Conservation (phyloP, 148 eudicot genomes). For the Rhododendron vialii region DNA sequence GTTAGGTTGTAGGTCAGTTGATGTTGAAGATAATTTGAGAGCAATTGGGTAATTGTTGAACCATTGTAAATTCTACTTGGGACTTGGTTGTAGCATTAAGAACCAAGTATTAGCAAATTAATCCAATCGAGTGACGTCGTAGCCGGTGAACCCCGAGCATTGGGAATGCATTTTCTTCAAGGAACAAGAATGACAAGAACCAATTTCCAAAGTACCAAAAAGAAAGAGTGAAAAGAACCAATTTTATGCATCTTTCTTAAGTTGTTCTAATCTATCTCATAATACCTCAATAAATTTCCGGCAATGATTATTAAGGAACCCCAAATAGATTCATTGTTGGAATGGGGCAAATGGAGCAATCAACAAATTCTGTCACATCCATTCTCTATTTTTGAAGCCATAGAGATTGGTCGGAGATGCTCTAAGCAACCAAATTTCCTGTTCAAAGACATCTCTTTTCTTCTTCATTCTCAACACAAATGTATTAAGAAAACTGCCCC, state of each 20-base stretch:
- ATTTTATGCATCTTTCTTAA: neutral
- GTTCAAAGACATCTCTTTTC: neutral
- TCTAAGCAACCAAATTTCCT: neutral
- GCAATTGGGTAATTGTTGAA: neutral
- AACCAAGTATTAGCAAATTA: neutral
- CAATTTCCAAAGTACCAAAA: neutral
- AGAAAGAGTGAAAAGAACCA: neutral
- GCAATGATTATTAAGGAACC: neutral
- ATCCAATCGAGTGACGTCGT: neutral
- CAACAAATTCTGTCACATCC: neutral
- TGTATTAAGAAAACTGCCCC: neutral
- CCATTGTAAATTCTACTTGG: neutral
- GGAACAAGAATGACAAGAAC: too few relatives aligned
- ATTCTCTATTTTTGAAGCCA: too few relatives aligned
- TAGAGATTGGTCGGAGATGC: neutral
- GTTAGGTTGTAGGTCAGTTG: neutral
- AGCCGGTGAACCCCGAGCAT: neutral
- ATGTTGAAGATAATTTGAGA: neutral
- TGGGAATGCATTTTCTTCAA: neutral
- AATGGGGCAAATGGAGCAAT: neutral
- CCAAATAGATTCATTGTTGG: neutral
- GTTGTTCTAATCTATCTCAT: neutral
- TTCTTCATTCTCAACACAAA: neutral
- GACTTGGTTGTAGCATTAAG: neutral
- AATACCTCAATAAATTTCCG: neutral